Conservation (phyloP, 768 basidiomycete genomes). For the Trametopsis cervina region DNA sequence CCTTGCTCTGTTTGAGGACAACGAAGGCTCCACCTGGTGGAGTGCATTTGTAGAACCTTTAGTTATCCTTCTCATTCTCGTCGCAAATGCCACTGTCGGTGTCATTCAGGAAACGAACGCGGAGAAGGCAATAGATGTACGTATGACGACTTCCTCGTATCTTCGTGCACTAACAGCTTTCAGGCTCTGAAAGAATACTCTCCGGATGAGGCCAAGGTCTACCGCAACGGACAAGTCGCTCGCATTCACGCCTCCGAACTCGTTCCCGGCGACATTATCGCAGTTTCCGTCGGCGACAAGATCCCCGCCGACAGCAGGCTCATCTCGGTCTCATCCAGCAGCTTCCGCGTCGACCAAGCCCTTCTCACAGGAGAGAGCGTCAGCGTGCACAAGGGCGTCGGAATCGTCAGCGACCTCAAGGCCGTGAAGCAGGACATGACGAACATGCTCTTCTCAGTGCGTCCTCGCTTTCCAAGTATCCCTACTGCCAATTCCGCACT, state of each 20-base stretch:
- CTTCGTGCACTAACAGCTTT: too few species aligned
- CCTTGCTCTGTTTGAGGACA: conserved; percentile 81
- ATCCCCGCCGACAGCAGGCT: conserved; percentile 93
- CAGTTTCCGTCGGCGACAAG: conserved; percentile 89
- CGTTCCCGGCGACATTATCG: conserved; percentile 92
- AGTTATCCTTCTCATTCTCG: conserved; percentile 91
- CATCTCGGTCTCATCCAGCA: conserved; percentile 84
- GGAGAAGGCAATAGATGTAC: conserved; percentile 93
- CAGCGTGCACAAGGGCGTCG: conserved; percentile 77
- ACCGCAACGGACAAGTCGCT: conserved; percentile 61
- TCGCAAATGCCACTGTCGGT: conserved; percentile 96
- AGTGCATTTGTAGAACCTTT: conserved; percentile 93
- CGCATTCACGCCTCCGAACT: conserved; percentile 84
- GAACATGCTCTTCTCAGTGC: conserved; percentile 90
- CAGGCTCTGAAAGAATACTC: conserved; percentile 97
- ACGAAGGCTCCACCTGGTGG: conserved; percentile 54
- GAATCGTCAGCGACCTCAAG: conserved; percentile 57
- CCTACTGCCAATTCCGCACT: neutral
- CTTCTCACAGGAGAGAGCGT: conserved; percentile 92
- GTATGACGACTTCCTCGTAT: too few species aligned
- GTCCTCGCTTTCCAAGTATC: conserved; percentile 18
- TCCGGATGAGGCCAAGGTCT: conserved; percentile 89
- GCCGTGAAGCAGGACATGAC: conserved; percentile 99
- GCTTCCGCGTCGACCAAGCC: conserved; percentile 93
- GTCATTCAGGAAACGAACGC: conserved; percentile 96